Evolutionary conservation across 768 basidiomycete genomes (phyloP).

Genomic region (Sarcomyxa edulis): DNA sequence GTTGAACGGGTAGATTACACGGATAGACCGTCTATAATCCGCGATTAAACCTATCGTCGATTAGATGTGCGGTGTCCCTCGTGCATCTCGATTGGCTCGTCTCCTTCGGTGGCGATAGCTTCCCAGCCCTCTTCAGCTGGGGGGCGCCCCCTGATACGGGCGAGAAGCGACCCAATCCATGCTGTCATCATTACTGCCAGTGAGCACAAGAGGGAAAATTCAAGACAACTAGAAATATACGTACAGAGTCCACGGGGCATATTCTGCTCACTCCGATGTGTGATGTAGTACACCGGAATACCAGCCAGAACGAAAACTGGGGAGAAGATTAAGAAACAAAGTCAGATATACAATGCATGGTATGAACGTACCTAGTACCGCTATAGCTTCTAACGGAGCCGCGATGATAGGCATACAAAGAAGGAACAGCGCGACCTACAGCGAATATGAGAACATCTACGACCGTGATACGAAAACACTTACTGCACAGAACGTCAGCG

Average conservation of each 20-base stretch:
- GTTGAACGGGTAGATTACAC: too few species aligned
- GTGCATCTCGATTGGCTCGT: conserved; percentile 67
- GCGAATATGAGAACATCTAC: neutral
- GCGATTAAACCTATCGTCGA: too few species aligned
- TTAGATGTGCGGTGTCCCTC: conserved; percentile 27
- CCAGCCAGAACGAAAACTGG: conserved; percentile 76
- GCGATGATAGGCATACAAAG: conserved; percentile 94
- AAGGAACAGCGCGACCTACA: conserved; percentile 81
- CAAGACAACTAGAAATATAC: conserved; percentile 13
- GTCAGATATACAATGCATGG: neutral
- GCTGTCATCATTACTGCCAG: too few species aligned
- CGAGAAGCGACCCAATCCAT: conserved; percentile 34
- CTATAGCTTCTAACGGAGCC: conserved; percentile 81
- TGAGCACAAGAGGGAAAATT: conserved; percentile 10
- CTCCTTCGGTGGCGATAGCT: conserved; percentile 68
- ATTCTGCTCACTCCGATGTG: conserved; percentile 46
- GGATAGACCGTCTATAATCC: too few species aligned
- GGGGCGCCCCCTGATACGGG: conserved; percentile 46
- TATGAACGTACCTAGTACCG: conserved; percentile 78
- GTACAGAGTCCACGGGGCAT: conserved; percentile 36
- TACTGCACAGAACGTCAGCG: conserved; percentile 84
- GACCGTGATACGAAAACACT: conserved; percentile 20
- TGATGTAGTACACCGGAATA: conserved; percentile 79
- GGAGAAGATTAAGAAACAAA: conserved; percentile 3
- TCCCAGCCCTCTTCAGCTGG: conserved; percentile 65